Percentiles rank a stretch among this genome's conserved stretches.
phyloP scores from a whole-genome alignment of 306 rosid species.

The Begonia peltatifolia region DNA sequence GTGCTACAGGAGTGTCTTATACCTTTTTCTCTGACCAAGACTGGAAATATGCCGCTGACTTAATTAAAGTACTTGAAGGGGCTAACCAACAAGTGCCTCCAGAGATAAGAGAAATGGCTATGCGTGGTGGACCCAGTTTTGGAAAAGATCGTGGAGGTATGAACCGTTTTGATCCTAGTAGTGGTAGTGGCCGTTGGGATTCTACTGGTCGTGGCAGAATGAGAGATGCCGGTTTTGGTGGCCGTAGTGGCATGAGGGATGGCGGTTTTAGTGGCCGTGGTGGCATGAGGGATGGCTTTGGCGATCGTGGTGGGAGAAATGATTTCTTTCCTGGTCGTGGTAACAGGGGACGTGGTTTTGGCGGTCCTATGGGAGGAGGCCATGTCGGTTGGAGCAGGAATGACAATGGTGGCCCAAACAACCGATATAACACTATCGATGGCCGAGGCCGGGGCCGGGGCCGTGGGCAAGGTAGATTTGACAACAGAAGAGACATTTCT shows the following conservation, averaged over 20 bases:
- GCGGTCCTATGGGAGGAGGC: conserved; percentile 46
- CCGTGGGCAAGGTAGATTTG: conserved; percentile 78
- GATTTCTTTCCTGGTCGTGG: conserved; percentile 73
- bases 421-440: conserved; percentile 48
- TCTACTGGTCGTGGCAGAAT: conserved; percentile 50
- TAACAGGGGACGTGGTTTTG: conserved; percentile 69
- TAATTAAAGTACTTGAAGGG: conserved; percentile 92
- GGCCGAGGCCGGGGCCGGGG: conserved; percentile 55
- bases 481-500: conserved; percentile 48
- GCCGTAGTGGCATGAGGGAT: conserved; percentile 38
- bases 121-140: conserved; percentile 67
- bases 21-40: conserved; percentile 97
- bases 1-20: conserved; percentile 85
- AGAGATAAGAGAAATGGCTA: conserved; percentile 68
- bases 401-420: conserved; percentile 39
- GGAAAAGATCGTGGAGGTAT: conserved; percentile 58
- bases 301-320: conserved; percentile 55
- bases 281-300: conserved; percentile 39
- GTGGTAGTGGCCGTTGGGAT: conserved; percentile 31
- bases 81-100: conserved; percentile 93
- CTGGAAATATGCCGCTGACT: conserved; percentile 84
- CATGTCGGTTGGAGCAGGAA: conserved; percentile 63
- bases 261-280: conserved; percentile 37
- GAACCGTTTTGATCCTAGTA: conserved; percentile 42
- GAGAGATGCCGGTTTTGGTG: conserved; percentile 57